Conservation (phyloP, 2,329 filamentous ascomycete genomes). For the Phialophora macrospora region DNA sequence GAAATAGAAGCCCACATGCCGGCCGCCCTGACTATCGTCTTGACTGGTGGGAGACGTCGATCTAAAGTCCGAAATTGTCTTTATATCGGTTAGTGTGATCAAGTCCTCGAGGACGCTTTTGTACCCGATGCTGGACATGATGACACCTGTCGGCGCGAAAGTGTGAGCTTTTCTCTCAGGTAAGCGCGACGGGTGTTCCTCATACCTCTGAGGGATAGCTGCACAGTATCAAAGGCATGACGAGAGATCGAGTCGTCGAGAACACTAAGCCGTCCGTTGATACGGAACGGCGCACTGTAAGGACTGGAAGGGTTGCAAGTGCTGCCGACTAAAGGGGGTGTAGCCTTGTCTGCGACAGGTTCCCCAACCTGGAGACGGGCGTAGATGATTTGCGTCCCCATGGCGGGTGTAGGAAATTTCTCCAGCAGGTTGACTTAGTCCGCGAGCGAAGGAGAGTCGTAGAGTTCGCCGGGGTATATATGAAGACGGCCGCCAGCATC, state of each 20-base stretch:
- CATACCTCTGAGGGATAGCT: conserved; percentile 29
- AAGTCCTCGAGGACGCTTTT: conserved; percentile 29
- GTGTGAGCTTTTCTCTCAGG: background rate
- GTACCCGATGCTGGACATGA: conserved; percentile 28
- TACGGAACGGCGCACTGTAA: conserved; percentile 6
- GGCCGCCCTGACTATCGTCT: conserved; percentile 14
- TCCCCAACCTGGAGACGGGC: conserved; percentile 22
- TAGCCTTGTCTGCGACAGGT: conserved; percentile 21
- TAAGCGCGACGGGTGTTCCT: background rate
- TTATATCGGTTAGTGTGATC: conserved; percentile 35
- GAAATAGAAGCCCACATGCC: conserved; percentile 31
- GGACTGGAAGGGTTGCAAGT: background rate
- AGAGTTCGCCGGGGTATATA: conserved; percentile 3
- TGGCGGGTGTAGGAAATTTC: background rate
- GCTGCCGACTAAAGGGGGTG: conserved; percentile 10
- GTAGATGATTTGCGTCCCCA: conserved; percentile 26
- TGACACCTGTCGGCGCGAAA: conserved; percentile 20
- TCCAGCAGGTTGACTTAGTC: background rate
- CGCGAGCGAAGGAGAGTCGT: background rate
- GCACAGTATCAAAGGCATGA: conserved; percentile 30
- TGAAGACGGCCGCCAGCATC: background rate
- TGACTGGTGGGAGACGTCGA: background rate
- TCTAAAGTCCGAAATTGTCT: conserved; percentile 24
- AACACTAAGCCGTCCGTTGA: conserved; percentile 31
- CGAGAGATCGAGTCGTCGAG: conserved; percentile 24